phyloP scores from a whole-genome alignment of 352 stramenopile genomes.

The Phytophthora pisi region DNA sequence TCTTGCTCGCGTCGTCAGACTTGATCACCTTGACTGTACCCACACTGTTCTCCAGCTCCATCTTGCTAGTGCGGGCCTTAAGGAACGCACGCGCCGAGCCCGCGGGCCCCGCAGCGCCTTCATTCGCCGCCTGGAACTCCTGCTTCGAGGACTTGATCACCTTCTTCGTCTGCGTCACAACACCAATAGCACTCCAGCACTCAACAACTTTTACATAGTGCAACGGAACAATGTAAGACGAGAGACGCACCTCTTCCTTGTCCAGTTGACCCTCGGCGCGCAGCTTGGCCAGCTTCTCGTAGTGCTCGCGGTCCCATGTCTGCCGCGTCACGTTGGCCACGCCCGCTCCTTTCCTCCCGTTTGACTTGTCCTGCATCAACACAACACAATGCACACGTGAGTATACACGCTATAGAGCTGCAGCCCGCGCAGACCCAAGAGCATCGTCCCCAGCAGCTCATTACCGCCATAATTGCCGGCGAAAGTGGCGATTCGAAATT shows the following conservation, averaged over 20 bases:
- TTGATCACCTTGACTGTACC: slow-evolving; percentile 90
- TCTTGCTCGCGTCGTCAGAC: slow-evolving; percentile 76
- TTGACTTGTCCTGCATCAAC: slow-evolving; percentile 42
- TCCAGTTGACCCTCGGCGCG: slow-evolving; percentile 72
- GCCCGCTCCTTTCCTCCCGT: slow-evolving; percentile 48
- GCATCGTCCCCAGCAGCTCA: not conserved
- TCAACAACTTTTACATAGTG: not conserved
- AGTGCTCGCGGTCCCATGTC: slow-evolving; percentile 84
- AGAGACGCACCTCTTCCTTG: slow-evolving; percentile 47
- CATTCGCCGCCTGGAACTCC: slow-evolving; percentile 77
- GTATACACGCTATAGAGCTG: not conserved
- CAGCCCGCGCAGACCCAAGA: no score
- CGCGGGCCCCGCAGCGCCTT: slow-evolving; percentile 61
- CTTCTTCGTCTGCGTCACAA: slow-evolving; percentile 54
- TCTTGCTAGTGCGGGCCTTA: slow-evolving; percentile 73
- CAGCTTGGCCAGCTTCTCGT: slow-evolving; percentile 78
- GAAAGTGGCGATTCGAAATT: slow-evolving; percentile 1
- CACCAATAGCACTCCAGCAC: no score
- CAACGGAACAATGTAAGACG: no score
- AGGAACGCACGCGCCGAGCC: slow-evolving; percentile 80
- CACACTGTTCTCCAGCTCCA: slow-evolving; percentile 85
- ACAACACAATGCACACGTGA: not conserved
- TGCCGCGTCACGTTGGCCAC: slow-evolving; percentile 84
- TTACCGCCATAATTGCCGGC: slow-evolving; percentile 1
- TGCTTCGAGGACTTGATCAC: slow-evolving; percentile 72